Base-by-base conservation (phyloP, 179 eudicot genomes). In the Dionaea muscipula region DNA sequence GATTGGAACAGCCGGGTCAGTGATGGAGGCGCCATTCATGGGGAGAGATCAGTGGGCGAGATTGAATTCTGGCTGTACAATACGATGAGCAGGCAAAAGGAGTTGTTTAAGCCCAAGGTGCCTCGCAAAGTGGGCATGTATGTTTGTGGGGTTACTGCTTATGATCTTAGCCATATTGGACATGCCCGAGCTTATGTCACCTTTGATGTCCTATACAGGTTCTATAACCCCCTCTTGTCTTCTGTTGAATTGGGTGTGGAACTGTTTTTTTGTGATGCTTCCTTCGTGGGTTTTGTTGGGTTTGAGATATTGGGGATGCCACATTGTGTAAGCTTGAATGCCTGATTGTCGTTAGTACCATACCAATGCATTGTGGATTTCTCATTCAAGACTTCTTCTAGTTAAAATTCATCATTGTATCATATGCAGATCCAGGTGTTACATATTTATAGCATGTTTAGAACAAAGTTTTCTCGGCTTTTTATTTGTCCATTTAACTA, bases 141-240 rank as follows among this genome's bases (percentile, higher is more conserved):
- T 44, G 94, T 88, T 12, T 88, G 96, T 66, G 96, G 96, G 12
- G 80, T 88, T 40, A 88, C 96, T 44, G 94, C 94, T 12, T 88
- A 87, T 71, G 96, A 87, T 82, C 78, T 85, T 62, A 87, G 96
- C 57, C 96, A 87, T 77, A 84, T 87, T 67, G 96, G 96, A 54
- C 96, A 87, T 64, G 96, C 96, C 55, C 76, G 96, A 36, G 96
- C 80, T 55, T 87, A 87, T 60, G 94, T 87, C 45, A 77, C 82
- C 60, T 82, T 87, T 67, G 96, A 87, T 66, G 75, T 82, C 18
- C 85, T 87, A 2, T 78, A 72, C 72, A 87, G 96, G 96, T 82
- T 44, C 19, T 17, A 24, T 35, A 26, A 26, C 36, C 25, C 18
- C 46, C 27, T 61, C 36, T 25, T 33, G 10, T 44, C n/a, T 59